Conservation (phyloP, 495 filamentous ascomycete species). For the Beverwykella pulmonaria region DNA sequence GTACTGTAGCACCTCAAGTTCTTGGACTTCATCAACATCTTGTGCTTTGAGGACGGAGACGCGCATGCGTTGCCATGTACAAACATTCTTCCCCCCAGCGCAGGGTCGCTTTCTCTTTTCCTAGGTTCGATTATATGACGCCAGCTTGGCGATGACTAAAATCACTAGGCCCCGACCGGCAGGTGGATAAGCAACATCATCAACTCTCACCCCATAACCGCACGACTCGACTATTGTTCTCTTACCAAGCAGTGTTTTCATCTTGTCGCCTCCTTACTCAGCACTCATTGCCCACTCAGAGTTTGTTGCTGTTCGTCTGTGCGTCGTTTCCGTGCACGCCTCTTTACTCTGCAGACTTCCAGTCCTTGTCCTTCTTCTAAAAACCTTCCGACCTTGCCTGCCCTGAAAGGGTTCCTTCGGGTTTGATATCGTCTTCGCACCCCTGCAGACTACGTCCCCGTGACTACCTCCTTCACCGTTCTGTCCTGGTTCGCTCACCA, state of each 20-base stretch:
- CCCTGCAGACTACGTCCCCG: constrained; percentile 15
- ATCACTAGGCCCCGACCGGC: not conserved
- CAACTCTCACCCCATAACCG: constrained; percentile 3
- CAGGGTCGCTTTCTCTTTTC: not conserved
- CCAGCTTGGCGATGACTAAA: not conserved
- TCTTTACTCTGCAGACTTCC: not conserved
- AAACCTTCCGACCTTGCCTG: not conserved
- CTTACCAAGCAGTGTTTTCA: constrained; percentile 2
- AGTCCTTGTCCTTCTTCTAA: not conserved
- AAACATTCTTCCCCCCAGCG: not conserved
- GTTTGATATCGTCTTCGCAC: not conserved
- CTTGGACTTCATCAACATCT: not conserved
- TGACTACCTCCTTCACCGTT: constrained; percentile 19
- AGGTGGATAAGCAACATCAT: constrained; percentile 4
- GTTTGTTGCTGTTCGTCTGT: not conserved
- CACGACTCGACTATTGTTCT: not conserved
- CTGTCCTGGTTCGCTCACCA: not conserved
- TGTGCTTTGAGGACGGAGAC: not conserved
- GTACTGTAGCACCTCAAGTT: not conserved
- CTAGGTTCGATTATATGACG: not conserved
- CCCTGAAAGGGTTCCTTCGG: not conserved
- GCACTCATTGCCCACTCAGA: not conserved
- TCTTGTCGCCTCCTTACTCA: not conserved
- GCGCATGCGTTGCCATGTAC: not conserved
- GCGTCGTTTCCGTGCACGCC: not conserved